Evolutionary conservation across 306 rosid species (phyloP).

Genomic region (Cucumis cinereus): DNA sequence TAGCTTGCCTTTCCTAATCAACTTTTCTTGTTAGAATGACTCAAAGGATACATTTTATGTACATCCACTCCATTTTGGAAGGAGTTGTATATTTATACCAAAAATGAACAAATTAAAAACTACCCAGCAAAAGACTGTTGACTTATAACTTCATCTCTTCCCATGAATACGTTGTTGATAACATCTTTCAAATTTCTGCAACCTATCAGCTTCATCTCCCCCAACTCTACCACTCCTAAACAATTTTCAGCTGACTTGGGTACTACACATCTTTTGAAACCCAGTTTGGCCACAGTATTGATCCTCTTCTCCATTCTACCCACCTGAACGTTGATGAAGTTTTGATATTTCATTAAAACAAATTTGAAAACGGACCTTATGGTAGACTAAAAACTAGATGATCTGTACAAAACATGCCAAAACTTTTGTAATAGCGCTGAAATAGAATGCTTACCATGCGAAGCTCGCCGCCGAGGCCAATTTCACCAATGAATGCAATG

Average conservation of each 20-base stretch:
- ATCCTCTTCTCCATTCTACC: slow-evolving; percentile 79
- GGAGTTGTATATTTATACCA: background rate
- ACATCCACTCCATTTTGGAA: background rate
- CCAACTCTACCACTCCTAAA: slow-evolving; percentile 23
- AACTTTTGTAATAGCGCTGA: background rate
- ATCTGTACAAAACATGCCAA: background rate
- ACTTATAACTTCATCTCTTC: background rate
- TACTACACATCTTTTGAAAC: slow-evolving; percentile 57
- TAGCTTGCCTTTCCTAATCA: background rate
- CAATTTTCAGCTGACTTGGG: slow-evolving; percentile 50
- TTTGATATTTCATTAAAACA: background rate
- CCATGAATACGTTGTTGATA: slow-evolving; percentile 41
- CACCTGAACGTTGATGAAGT: slow-evolving; percentile 31
- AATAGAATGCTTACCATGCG: slow-evolving; percentile 47
- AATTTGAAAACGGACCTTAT: background rate
- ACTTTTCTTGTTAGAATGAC: background rate
- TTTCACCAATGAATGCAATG: slow-evolving; percentile 83
- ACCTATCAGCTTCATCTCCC: slow-evolving; percentile 30
- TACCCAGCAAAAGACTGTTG: background rate
- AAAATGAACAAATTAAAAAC: background rate
- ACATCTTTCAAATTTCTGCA: slow-evolving; percentile 80
- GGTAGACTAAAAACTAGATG: background rate
- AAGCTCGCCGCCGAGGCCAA: slow-evolving; percentile 92
- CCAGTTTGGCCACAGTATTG: slow-evolving; percentile 56
- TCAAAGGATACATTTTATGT: background rate